These are phyloP conservation scores for Colletotrichum sp. DNA, from an alignment of 2,329 filamentous ascomycete species.

Conservation along the genomic window DNA sequence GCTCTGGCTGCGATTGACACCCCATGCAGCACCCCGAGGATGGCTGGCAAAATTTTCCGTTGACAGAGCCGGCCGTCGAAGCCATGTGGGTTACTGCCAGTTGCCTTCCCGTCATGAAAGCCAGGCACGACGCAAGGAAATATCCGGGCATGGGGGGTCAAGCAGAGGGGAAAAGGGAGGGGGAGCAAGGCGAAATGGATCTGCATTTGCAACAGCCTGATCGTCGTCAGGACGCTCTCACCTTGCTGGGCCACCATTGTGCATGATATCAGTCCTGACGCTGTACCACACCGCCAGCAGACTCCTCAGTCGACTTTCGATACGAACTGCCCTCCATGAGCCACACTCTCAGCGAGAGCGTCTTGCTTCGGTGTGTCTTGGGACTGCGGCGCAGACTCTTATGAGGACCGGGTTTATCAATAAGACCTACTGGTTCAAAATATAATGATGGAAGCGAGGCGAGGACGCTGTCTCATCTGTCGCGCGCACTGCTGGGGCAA, in stretches of 20 bases:
- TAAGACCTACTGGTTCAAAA: background rate
- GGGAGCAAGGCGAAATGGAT: background rate
- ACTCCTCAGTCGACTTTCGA: conserved; percentile 16
- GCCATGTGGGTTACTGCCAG: conserved; percentile 13
- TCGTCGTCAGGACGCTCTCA: background rate
- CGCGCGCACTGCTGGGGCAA: background rate
- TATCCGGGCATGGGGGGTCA: background rate
- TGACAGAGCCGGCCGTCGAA: background rate
- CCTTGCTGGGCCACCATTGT: background rate
- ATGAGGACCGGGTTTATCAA: background rate
- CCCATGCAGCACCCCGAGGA: conserved; percentile 4
- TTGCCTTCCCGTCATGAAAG: conserved; percentile 4
- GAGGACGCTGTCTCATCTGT: conserved; percentile 10
- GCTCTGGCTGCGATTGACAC: conserved; percentile 7
- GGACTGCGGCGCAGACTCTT: background rate
- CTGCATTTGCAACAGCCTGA: conserved; percentile 9
- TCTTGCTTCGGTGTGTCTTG: background rate
- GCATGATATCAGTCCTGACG: conserved; percentile 14
- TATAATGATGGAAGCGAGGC: background rate
- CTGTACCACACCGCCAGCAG: conserved; percentile 7
- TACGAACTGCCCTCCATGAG: conserved; percentile 13
- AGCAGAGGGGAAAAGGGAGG: background rate
- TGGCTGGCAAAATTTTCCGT: conserved; percentile 16
- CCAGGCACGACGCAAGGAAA: background rate
- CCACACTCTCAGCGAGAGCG: background rate